Conservation (phyloP, 2,329 filamentous ascomycete species). For the Pseudogymnoascus sp. region DNA sequence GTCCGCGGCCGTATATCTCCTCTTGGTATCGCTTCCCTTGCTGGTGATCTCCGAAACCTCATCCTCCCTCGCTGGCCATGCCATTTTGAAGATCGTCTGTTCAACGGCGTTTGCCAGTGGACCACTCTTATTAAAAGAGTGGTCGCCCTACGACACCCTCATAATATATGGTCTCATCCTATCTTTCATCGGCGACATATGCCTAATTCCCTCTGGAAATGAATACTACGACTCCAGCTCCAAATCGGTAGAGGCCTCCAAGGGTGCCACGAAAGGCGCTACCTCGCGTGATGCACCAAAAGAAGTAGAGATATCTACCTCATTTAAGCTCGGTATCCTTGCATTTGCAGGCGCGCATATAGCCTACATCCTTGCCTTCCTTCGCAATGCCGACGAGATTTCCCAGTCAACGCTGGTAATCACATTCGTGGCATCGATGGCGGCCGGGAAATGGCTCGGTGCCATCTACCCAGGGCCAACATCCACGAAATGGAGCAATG, state of each 20-base stretch:
- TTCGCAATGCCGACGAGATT: conserved; percentile 14
- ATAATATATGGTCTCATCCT: conserved; percentile 22
- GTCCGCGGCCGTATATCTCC: conserved; percentile 15
- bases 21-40: conserved; percentile 22
- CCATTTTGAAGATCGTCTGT: conserved; percentile 26
- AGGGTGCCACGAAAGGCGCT: neutral
- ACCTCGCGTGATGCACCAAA: neutral
- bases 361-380: conserved; percentile 25
- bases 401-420: neutral
- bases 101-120: conserved; percentile 23
- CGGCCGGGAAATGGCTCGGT: conserved; percentile 21
- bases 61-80: conserved; percentile 22
- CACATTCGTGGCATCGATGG: conserved; percentile 18
- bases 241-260: conserved; percentile 8
- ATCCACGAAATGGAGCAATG: conserved; percentile 13
- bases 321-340: conserved; percentile 24
- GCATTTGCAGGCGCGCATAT: conserved; percentile 26
- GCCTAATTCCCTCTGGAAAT: conserved; percentile 21
- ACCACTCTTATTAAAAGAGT: conserved; percentile 20
- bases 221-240: conserved; percentile 17
- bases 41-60: conserved; percentile 23
- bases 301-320: conserved; percentile 15
- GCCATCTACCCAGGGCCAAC: conserved; percentile 22
- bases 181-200: conserved; percentile 23
- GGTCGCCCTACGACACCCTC: conserved; percentile 16